A percentile compares a stretch with the other conserved stretches of the same genome.
Evolutionary conservation across 2,329 filamentous ascomycete species (phyloP).

Genomic region (Neonectria ditissima): DNA sequence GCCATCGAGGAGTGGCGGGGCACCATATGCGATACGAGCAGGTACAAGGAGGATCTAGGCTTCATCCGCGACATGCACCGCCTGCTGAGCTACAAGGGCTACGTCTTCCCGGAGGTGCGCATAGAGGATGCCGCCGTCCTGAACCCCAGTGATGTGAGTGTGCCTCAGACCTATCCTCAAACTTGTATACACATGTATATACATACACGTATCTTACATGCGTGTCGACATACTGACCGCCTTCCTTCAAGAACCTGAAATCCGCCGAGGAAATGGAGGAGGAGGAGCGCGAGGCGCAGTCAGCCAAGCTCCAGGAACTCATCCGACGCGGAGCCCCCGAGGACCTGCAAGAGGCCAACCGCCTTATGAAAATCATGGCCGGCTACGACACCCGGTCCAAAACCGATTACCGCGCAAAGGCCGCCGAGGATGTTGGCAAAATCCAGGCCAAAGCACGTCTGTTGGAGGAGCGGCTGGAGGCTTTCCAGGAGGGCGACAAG

Average conservation of each 20-base stretch:
- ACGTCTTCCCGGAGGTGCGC: conserved; percentile 91
- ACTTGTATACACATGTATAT: not conserved
- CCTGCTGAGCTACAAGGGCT: conserved; percentile 95
- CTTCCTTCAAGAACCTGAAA: conserved; percentile 78
- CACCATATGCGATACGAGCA: conserved; percentile 97
- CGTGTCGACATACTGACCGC: too few species aligned
- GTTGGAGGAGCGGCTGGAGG: conserved; percentile 91
- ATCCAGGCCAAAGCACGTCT: conserved; percentile 96
- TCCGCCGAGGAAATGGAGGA: conserved; percentile 99
- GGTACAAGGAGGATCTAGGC: conserved; percentile 96
- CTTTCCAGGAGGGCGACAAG: conserved; percentile 82
- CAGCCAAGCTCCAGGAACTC: conserved; percentile 96
- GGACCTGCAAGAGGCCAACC: conserved; percentile 95
- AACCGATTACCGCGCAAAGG: conserved; percentile 97
- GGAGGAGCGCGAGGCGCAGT: conserved; percentile 93
- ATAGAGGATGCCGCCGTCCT: conserved; percentile 95
- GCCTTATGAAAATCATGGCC: conserved; percentile 99
- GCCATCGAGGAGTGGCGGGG: conserved; percentile 98
- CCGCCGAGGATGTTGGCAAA: conserved; percentile 92
- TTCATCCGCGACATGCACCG: conserved; percentile 99
- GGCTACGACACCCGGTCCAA: conserved; percentile 96
- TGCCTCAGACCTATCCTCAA: not conserved
- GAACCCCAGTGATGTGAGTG: conserved; percentile 92
- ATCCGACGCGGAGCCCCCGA: conserved; percentile 92
- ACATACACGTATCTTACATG: conserved; percentile 57